Conservation (phyloP, 2,329 filamentous ascomycete genomes). For the Stagonosporopsis cucurbitacearum region DNA sequence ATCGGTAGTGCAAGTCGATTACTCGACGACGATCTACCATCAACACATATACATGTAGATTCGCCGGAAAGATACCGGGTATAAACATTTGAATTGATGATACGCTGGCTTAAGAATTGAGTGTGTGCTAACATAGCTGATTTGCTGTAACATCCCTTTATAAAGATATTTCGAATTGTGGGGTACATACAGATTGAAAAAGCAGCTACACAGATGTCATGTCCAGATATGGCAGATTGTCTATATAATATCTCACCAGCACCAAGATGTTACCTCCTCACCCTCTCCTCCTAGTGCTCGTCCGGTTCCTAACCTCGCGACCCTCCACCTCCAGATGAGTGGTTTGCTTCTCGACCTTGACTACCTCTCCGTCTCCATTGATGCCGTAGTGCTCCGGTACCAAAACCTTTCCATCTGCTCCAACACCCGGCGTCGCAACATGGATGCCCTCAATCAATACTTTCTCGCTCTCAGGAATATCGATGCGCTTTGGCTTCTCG, state of each 20-base stretch:
- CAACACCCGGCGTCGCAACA: slow-evolving; percentile 38
- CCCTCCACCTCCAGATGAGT: slow-evolving; percentile 39
- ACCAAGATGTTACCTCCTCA: neutral
- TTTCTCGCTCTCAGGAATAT: slow-evolving; percentile 35
- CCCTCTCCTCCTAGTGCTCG: slow-evolving; percentile 23
- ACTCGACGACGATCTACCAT: slow-evolving; percentile 3
- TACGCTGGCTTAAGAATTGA: too few relatives aligned
- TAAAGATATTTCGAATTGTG: neutral
- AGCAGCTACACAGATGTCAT: neutral
- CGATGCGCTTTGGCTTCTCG: slow-evolving; percentile 19
- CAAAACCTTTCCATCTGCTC: slow-evolving; percentile 12
- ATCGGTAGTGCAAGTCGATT: slow-evolving; percentile 29
- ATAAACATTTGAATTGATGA: neutral
- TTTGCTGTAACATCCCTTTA: too few relatives aligned
- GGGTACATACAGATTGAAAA: neutral
- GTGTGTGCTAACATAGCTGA: neutral
- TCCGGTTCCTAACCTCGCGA: slow-evolving; percentile 36
- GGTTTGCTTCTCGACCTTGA: slow-evolving; percentile 29
- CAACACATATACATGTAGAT: neutral
- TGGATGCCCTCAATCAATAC: slow-evolving; percentile 44
- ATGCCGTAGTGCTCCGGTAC: slow-evolving; percentile 32
- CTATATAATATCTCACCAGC: neutral
- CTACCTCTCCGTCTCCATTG: slow-evolving; percentile 20
- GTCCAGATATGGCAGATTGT: neutral
- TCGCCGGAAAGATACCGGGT: neutral